These are phyloP conservation scores for Trichoderma lentiforme DNA, from an alignment of 2,329 filamentous ascomycete species.

Conservation along the genomic window DNA sequence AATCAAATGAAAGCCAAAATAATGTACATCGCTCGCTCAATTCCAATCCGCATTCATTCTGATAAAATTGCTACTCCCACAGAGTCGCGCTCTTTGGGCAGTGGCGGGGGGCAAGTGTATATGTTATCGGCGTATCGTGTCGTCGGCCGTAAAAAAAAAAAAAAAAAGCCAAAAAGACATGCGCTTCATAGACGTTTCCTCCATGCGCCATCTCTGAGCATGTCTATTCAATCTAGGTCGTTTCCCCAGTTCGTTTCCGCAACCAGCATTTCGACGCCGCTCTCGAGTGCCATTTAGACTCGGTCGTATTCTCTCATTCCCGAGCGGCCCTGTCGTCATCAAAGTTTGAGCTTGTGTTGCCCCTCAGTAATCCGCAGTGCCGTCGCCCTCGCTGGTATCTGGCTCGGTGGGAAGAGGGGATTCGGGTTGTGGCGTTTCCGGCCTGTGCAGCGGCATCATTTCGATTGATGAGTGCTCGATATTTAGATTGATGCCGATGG, in stretches of 20 bases:
- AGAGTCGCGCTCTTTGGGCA: neutral
- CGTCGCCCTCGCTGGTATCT: constrained; percentile 31
- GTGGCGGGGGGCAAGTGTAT: neutral
- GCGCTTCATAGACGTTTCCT: neutral
- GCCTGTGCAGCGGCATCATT: constrained; percentile 25
- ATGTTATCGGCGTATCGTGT: neutral
- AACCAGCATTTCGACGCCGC: neutral
- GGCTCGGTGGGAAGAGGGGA: constrained; percentile 32
- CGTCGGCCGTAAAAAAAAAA: neutral
- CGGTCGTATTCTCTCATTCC: neutral
- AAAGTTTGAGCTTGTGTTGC: neutral
- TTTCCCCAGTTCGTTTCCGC: neutral
- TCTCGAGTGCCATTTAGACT: neutral
- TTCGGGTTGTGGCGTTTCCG: constrained; percentile 31
- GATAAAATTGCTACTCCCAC: neutral
- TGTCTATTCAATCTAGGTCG: neutral
- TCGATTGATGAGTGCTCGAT: neutral
- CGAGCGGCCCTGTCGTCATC: constrained; percentile 1
- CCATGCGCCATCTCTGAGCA: neutral
- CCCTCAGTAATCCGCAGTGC: constrained; percentile 29
- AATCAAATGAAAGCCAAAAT: neutral
- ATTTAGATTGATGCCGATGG: neutral
- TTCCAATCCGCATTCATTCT: neutral
- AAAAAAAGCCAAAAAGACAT: neutral
- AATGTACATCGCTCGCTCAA: constrained; percentile 11